Evolutionary conservation across 495 filamentous ascomycete species (phyloP).

Genomic region (Aeminium ludgeri): DNA sequence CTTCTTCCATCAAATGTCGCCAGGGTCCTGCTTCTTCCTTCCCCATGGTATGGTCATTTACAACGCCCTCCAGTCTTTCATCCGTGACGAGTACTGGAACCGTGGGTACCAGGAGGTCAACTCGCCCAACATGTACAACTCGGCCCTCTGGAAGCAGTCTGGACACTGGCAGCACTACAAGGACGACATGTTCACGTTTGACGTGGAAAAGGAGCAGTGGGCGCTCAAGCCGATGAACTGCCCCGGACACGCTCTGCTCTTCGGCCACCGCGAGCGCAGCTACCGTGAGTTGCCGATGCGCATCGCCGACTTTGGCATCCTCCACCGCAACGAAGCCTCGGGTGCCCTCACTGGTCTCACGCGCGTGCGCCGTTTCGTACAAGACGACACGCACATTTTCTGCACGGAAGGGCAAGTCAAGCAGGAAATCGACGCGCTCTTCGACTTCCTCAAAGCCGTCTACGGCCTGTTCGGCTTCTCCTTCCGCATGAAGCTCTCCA

Average conservation of each 20-base stretch:
- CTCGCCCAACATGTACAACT: slow-evolving; percentile 91
- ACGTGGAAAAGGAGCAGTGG: slow-evolving; percentile 75
- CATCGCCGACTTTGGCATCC: slow-evolving; percentile 86
- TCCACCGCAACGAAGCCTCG: slow-evolving; percentile 89
- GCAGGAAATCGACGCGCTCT: slow-evolving; percentile 68
- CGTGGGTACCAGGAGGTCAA: slow-evolving; percentile 90
- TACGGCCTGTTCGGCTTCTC: slow-evolving; percentile 85
- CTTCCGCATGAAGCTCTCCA: slow-evolving; percentile 94
- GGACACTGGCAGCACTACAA: slow-evolving; percentile 93
- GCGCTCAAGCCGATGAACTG: slow-evolving; percentile 98
- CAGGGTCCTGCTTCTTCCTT: slow-evolving; percentile 73
- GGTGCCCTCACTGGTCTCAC: slow-evolving; percentile 83
- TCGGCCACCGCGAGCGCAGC: slow-evolving; percentile 58
- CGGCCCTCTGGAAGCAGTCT: slow-evolving; percentile 76
- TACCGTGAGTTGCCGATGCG: slow-evolving; percentile 80
- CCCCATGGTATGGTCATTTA: slow-evolving; percentile 72
- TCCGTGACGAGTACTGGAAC: slow-evolving; percentile 78
- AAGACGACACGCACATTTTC: slow-evolving; percentile 93
- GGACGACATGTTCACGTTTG: slow-evolving; percentile 90
- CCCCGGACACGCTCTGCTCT: slow-evolving; percentile 69
- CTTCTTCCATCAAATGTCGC: slow-evolving; percentile 84
- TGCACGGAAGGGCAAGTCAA: slow-evolving; percentile 66
- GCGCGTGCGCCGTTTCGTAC: slow-evolving; percentile 78
- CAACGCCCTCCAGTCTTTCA: slow-evolving; percentile 65
- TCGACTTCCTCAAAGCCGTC: slow-evolving; percentile 68